Base-by-base conservation (phyloP, 805 yeast species). In the Kurtzmaniella fragi region DNA sequence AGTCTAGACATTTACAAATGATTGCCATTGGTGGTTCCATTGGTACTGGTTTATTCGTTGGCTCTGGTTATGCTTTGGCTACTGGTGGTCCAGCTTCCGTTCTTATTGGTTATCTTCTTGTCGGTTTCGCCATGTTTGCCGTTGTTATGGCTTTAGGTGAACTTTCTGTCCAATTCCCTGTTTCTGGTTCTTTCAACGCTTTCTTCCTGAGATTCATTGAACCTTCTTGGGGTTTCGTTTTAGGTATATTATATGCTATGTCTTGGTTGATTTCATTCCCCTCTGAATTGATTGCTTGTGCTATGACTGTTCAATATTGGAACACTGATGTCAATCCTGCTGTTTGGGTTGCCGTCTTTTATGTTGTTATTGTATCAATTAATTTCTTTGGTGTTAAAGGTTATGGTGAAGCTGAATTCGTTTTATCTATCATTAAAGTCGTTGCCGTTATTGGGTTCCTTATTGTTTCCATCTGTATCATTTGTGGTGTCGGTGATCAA, bases 1-100 rank as follows among this genome's bases (percentile, higher is more conserved):
- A 66, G 43, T 53, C 53, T 40, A 63, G 80, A 53, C 78, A 75
- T 41, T 62, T 75, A 40, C 83, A 78, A 56, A 75, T 80, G 80
- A 76, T 80, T 44, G 82, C 87, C 29, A 71, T 82, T 39, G 88
- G 85, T 44, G 85, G 86, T 49, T 73, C 81, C 43, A 78, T 82
- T 46, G 87, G 89, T 57, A 79, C 86, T n/a, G 79, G 78, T 34
- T 57, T 73, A 38, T 70, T 73, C 48, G 61, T 69, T 30, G 74
- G 75, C 29, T 60, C 71, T 28, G 78, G 78, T 35, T 62, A 64
- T 27, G 67, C 67, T 2, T 52, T 69, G 39, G 42, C 59, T 10
- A 46, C 50, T 5, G 67, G 66, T 31, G 66, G 66, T 3, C 64
- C 67, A 0, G 62, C 49, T 1, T 56, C 54, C 34, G 48, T 60